Conservation (phyloP, 2,329 filamentous ascomycete genomes). For the Malbranchea zuffiana region DNA sequence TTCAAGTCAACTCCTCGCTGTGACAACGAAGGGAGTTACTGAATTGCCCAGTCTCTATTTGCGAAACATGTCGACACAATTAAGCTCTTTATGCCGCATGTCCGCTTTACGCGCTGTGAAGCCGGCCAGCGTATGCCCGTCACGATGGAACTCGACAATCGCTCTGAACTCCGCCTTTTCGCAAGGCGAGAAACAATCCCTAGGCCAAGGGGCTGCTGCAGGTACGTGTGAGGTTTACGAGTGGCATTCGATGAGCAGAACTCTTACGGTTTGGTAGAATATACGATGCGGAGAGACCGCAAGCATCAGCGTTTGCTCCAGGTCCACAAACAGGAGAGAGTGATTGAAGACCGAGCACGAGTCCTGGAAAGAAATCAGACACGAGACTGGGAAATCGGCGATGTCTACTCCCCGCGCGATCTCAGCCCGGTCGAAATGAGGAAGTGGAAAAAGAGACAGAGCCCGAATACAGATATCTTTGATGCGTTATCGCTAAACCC, state of each 20-base stretch:
- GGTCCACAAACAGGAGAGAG: no score
- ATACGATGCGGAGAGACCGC: no score
- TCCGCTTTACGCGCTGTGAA: slow-evolving; percentile 6
- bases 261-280: no score
- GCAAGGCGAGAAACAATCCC: background rate
- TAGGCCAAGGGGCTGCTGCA: no score
- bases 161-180: background rate
- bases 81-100: slow-evolving; percentile 3
- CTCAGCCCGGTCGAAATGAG: slow-evolving; percentile 63
- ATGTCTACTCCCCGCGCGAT: slow-evolving; percentile 86
- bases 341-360: slow-evolving; percentile 26
- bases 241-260: no score
- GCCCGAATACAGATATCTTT: slow-evolving; percentile 57
- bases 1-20: no score
- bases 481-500: slow-evolving; percentile 73
- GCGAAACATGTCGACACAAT: slow-evolving; percentile 7
- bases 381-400: slow-evolving; percentile 63
- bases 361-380: slow-evolving; percentile 37
- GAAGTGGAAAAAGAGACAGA: slow-evolving; percentile 59
- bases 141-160: no score
- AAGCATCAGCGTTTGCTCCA: no score
- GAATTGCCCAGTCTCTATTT: no score
- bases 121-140: no score
- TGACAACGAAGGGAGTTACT: no score
- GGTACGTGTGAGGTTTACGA: no score